These are phyloP conservation scores for Psilocybe cyanescens DNA, from an alignment of 768 basidiomycete genomes.

Conservation along the genomic window DNA sequence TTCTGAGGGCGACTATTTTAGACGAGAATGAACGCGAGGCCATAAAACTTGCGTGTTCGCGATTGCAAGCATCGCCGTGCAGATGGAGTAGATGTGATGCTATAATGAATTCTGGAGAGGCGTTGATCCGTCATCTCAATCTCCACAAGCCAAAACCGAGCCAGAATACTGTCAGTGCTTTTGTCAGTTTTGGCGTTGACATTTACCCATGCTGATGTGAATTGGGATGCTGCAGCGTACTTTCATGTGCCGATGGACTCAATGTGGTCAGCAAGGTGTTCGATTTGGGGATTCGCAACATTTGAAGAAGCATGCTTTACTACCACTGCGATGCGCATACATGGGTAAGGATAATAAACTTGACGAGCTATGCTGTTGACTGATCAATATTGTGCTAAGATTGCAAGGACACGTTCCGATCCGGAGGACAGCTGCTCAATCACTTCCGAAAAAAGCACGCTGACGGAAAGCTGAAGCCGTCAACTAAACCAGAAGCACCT, in stretches of 20 bases:
- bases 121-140: conserved; percentile 53
- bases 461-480: conserved; percentile 35
- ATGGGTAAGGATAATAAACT: conserved; percentile 42
- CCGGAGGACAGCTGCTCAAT: conserved; percentile 48
- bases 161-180: conserved; percentile 21
- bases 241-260: conserved; percentile 59
- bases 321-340: conserved; percentile 49
- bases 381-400: conserved; percentile 35
- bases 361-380: neutral
- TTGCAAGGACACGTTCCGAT: conserved; percentile 54
- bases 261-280: conserved; percentile 50
- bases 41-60: conserved; percentile 49
- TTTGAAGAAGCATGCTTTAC: conserved; percentile 53
- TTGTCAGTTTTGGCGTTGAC: neutral
- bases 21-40: conserved; percentile 49
- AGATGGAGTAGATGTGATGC: conserved; percentile 63
- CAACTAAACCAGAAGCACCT: conserved; percentile 35
- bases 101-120: conserved; percentile 55
- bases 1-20: conserved; percentile 29
- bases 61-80: conserved; percentile 52
- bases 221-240: conserved; percentile 30
- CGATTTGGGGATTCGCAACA: conserved; percentile 44
- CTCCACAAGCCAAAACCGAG: conserved; percentile 25
- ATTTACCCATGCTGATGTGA: conserved; percentile 4
- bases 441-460: conserved; percentile 50